Conservation (phyloP, 805 yeast genomes). For the Yamadazyma laniorum region DNA sequence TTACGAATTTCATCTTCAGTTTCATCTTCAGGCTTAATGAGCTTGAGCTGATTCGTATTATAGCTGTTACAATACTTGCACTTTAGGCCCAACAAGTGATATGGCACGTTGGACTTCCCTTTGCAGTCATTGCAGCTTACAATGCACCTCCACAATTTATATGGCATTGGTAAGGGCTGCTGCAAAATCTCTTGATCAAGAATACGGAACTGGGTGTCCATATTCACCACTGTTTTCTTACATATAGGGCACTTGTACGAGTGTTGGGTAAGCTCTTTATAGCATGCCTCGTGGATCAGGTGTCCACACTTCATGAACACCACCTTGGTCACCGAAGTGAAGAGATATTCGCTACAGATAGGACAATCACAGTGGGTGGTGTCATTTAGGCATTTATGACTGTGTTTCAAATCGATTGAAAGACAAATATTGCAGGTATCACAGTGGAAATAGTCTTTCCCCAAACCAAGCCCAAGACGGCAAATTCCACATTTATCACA, state of each 20-base stretch:
- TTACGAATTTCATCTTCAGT: conserved; percentile 25
- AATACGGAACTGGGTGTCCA: conserved; percentile 85
- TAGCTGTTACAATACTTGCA: conserved; percentile 87
- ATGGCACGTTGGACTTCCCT: conserved; percentile 70
- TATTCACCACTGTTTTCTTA: conserved; percentile 77
- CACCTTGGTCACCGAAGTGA: conserved; percentile 75
- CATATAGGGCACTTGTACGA: conserved; percentile 92
- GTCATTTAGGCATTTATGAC: conserved; percentile 81
- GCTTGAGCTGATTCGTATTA: conserved; percentile 72
- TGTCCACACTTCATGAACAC: conserved; percentile 95
- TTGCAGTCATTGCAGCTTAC: conserved; percentile 85
- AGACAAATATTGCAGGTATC: conserved; percentile 86
- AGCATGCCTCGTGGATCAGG: conserved; percentile 85
- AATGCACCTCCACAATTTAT: conserved; percentile 70
- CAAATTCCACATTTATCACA: conserved; percentile 94
- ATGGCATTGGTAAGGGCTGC: conserved; percentile 79
- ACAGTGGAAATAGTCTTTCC: conserved; percentile 90
- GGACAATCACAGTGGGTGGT: conserved; percentile 92
- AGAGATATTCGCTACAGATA: conserved; percentile 87
- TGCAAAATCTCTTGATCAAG: conserved; percentile 77
- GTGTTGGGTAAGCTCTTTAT: conserved; percentile 75
- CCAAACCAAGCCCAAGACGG: conserved; percentile 82
- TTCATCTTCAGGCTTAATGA: conserved; percentile 62
- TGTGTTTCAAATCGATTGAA: conserved; percentile 70
- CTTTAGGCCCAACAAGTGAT: conserved; percentile 82